phyloP scores from a whole-genome alignment of 2,329 filamentous ascomycete species.

The Colletotrichum viniferum region DNA sequence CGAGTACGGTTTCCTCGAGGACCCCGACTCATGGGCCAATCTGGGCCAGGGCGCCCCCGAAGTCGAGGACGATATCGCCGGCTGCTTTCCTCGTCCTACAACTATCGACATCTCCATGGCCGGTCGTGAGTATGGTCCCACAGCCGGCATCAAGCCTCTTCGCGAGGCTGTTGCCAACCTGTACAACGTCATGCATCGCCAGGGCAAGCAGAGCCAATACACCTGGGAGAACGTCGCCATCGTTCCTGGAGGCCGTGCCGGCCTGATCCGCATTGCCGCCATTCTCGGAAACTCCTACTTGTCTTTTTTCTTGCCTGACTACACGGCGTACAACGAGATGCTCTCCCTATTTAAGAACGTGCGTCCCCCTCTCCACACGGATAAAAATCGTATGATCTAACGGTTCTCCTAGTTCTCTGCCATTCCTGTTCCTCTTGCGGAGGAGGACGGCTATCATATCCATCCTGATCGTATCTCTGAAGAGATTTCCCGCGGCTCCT shows the following conservation, averaged over 20 bases:
- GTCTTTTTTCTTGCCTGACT: conserved; percentile 93
- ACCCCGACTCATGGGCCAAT: conserved; percentile 87
- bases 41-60: conserved; percentile 93
- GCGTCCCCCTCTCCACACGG: conserved; percentile 26
- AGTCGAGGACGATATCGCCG: conserved; percentile 89
- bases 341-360: conserved; percentile 90
- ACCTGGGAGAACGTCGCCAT: conserved; percentile 98
- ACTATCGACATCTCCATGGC: conserved; percentile 78
- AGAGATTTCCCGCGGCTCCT: conserved; percentile 84
- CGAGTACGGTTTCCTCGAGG: conserved; percentile 86
- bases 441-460: conserved; percentile 90
- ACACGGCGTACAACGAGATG: conserved; percentile 99
- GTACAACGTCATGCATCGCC: conserved; percentile 91
- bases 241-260: conserved; percentile 90
- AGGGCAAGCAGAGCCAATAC: conserved; percentile 88
- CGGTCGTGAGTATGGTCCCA: conserved; percentile 89
- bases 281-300: conserved; percentile 92
- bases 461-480: conserved; percentile 92
- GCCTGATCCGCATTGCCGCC: conserved; percentile 91
- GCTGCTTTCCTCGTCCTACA: conserved; percentile 83
- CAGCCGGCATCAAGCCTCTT: conserved; percentile 89
- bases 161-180: conserved; percentile 87
- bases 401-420: conserved; percentile 70
- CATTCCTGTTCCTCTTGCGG: conserved; percentile 82
- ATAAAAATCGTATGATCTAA: not conserved